Percentiles rank a stretch among this genome's conserved stretches.
These are phyloP conservation scores for Sugiyamaella qingdaonensis DNA, from an alignment of 805 yeast genomes.

Conservation along the genomic window DNA sequence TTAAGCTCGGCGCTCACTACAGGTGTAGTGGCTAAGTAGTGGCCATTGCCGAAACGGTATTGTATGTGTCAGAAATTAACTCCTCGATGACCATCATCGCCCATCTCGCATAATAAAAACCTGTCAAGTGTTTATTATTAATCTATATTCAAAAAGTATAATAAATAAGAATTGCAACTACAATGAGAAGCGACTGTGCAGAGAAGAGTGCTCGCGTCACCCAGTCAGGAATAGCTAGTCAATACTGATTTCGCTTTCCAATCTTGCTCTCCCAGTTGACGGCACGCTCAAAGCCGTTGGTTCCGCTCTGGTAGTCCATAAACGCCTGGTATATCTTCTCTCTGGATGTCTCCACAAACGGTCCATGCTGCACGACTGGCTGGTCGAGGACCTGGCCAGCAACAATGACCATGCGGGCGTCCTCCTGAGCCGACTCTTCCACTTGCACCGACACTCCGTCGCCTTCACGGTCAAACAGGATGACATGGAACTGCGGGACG, in stretches of 20 bases:
- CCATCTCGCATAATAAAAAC: no score
- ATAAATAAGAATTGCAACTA: background rate
- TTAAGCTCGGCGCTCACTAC: no score
- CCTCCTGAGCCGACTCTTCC: constrained; percentile 40
- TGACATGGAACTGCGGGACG: constrained; percentile 46
- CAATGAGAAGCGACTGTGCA: background rate
- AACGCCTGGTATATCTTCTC: constrained; percentile 68
- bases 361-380: constrained; percentile 81
- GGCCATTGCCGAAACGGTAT: no score
- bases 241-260: constrained; percentile 20
- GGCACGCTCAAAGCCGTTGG: constrained; percentile 35
- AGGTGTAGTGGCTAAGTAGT: no score
- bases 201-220: background rate
- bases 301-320: constrained; percentile 56
- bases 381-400: constrained; percentile 76
- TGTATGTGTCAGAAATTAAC: no score
- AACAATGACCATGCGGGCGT: constrained; percentile 62
- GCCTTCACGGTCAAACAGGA: constrained; percentile 69
- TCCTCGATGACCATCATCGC: no score
- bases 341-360: constrained; percentile 74
- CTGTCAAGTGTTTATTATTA: background rate
- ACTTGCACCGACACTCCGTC: constrained; percentile 51
- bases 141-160: background rate
- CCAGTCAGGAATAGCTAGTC: background rate
- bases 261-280: constrained; percentile 32